Evolutionary conservation across 805 yeast genomes (phyloP).

Genomic region (Metschnikowia bowlesiae): DNA sequence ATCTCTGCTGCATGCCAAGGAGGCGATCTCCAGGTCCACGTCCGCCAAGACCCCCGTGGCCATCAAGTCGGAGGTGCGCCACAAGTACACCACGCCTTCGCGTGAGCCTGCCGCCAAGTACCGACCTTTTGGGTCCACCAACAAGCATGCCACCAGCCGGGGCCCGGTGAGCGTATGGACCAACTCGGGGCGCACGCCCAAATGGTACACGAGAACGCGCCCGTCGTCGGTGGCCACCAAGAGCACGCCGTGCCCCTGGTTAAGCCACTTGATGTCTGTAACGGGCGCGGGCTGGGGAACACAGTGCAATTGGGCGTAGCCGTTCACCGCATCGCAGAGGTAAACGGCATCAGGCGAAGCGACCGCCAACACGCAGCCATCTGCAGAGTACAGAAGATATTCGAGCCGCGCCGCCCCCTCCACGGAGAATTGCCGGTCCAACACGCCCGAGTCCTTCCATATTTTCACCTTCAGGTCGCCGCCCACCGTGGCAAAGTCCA

Average conservation of each 20-base stretch:
- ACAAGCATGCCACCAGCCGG: constrained; percentile 44
- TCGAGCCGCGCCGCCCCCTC: constrained; percentile 12
- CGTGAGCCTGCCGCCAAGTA: constrained; percentile 51
- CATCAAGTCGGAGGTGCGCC: constrained; percentile 42
- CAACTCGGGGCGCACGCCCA: background rate
- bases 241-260: constrained; percentile 34
- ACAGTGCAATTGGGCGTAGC: constrained; percentile 22
- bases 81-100: constrained; percentile 52
- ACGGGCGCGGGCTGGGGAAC: constrained; percentile 16
- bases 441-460: constrained; percentile 13
- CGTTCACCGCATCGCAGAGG: constrained; percentile 30
- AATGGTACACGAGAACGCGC: constrained; percentile 24
- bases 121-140: constrained; percentile 50
- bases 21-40: constrained; percentile 41
- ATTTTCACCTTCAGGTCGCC: constrained; percentile 42
- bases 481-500: constrained; percentile 46
- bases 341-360: constrained; percentile 37
- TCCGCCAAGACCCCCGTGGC: constrained; percentile 32
- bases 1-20: constrained; percentile 41
- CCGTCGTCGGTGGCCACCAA: constrained; percentile 48
- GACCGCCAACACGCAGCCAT: constrained; percentile 44
- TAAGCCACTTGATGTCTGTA: constrained; percentile 44
- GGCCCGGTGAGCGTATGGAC: constrained; percentile 36
- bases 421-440: constrained; percentile 18
- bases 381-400: constrained; percentile 37